Evolutionary conservation across 73 alveolate genomes (phyloP).

Genomic region (Uronychia binucleata): DNA sequence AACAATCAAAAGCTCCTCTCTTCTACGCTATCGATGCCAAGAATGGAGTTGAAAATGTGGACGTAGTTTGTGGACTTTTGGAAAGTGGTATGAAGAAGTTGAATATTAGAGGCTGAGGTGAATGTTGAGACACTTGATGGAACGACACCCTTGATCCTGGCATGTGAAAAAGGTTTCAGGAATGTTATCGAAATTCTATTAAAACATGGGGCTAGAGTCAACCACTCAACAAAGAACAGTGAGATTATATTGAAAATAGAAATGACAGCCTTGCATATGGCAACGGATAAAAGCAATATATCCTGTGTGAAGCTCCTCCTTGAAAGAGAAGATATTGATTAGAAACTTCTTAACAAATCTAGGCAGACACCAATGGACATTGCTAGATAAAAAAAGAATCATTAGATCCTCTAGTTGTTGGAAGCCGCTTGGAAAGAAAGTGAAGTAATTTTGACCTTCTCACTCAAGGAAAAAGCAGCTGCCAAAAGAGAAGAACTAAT

Average conservation of each 20-base stretch:
- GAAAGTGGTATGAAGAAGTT: not conserved
- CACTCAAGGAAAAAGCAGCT: slow-evolving; percentile 21
- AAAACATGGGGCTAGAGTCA: slow-evolving; percentile 34
- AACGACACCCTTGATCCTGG: slow-evolving; percentile 40
- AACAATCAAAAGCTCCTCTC: slow-evolving; percentile 27
- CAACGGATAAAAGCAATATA: slow-evolving; percentile 20
- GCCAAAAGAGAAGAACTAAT: slow-evolving; percentile 27
- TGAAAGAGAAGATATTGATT: not conserved
- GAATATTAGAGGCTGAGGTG: slow-evolving; percentile 34
- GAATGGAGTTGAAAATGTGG: slow-evolving; percentile 43
- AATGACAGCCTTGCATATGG: slow-evolving; percentile 47
- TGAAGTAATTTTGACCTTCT: slow-evolving; percentile 2
- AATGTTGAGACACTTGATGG: slow-evolving; percentile 33
- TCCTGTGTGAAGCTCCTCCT: slow-evolving; percentile 39
- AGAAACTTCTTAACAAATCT: slow-evolving; percentile 10
- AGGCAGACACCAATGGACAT: slow-evolving; percentile 17
- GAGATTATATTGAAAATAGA: not conserved
- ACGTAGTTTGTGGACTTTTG: slow-evolving; percentile 39
- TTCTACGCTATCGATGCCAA: slow-evolving; percentile 45
- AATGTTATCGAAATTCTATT: slow-evolving; percentile 25
- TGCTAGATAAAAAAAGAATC: slow-evolving; percentile 4
- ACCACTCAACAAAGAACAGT: not conserved
- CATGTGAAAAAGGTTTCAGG: slow-evolving; percentile 38
- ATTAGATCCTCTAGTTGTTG: not conserved
- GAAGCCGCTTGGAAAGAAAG: slow-evolving; percentile 5